These are phyloP conservation scores for Mortierella sp. DNA, from an alignment of 371 early-diverging fungal genomes.

Conservation along the genomic window DNA sequence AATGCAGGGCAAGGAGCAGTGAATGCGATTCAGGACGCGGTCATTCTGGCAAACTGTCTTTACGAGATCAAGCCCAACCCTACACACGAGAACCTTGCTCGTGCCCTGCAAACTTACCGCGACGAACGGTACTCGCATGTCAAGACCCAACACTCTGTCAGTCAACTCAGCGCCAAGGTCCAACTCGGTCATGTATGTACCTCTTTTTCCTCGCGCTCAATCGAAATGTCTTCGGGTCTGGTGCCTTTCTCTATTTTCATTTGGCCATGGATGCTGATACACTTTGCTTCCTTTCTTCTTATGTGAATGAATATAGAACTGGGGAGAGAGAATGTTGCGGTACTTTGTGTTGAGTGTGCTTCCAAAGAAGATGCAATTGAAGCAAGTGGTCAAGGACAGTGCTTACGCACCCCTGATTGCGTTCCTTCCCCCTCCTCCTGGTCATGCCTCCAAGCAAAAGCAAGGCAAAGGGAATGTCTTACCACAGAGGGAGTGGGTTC, in stretches of 20 bases:
- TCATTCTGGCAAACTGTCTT: slow-evolving; percentile 31
- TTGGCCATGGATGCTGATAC: not conserved
- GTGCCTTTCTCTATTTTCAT: not conserved
- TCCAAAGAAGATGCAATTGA: slow-evolving; percentile 10
- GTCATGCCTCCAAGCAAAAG: too few species aligned
- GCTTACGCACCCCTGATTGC: slow-evolving; percentile 7
- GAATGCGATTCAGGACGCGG: slow-evolving; percentile 39
- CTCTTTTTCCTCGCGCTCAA: too few species aligned
- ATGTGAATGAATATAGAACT: not conserved
- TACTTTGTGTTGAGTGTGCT: slow-evolving; percentile 9
- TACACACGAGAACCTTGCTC: slow-evolving; percentile 22
- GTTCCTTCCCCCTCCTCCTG: slow-evolving; percentile 1
- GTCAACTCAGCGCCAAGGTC: slow-evolving; percentile 28
- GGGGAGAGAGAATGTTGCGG: slow-evolving; percentile 11
- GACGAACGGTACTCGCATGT: slow-evolving; percentile 28
- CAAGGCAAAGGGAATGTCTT: not conserved
- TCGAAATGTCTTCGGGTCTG: not conserved
- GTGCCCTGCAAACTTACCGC: slow-evolving; percentile 30
- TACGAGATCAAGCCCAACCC: slow-evolving; percentile 25
- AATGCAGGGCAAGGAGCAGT: slow-evolving; percentile 38
- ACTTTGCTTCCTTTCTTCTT: not conserved
- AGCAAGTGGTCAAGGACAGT: not conserved
- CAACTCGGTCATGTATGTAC: slow-evolving; percentile 31
- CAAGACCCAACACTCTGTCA: slow-evolving; percentile 17
- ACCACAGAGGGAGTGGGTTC: slow-evolving; percentile 1